Evolutionary conservation across 345 rosid genomes (phyloP), one percentile per base, ranked within the genome.

Genomic region (Cardamine resedifolia): DNA sequence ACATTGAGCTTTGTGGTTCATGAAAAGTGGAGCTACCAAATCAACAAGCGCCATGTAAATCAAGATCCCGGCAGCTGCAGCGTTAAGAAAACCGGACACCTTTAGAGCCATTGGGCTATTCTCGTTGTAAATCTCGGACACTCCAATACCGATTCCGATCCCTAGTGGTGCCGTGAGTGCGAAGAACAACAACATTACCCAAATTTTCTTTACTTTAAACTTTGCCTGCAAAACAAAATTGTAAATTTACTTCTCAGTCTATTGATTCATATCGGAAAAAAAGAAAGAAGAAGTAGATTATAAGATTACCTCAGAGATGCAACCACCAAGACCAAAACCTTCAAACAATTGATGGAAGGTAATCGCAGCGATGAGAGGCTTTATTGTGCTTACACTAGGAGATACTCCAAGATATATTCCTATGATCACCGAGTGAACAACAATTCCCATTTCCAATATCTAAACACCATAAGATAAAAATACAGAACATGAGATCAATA

Each of bases 291-390:
- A 33, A 11, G 10, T 0, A 58, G 19, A 67, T 1, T 15, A 15
- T 7, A 61, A 61, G 2, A 24, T 67, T 74, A 82, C 88, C 84
- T 86, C 87, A 33, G 81, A 19, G 21, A 87, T 82, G 74, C 90
- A 87, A 3, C 92, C 89, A 1, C 96, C 90, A 33, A 87, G 89
- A 8, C 88, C 92, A 79, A 87, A 83, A 33, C 92, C 92, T 74
- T 85, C 92, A 60, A 84, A 89, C 66, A 84, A 76, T 16, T 89
- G 96, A 69, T 89, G 96, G 51, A 89, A 89, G 21, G 85, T 76
- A 18, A 90, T 76, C 2, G 92, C 92, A 3, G 83, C 88, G 0
- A 87, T 41, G 14, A 87, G 78, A 11, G 87, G 86, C 50, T 72
- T 85, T 23, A 89, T 81, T 11, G 82, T 72, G 39, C 73, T 59